A percentile compares a stretch with the other conserved stretches of the same genome.
Conservation (phyloP, 2,329 filamentous ascomycete species). For the Venturia effusa region DNA sequence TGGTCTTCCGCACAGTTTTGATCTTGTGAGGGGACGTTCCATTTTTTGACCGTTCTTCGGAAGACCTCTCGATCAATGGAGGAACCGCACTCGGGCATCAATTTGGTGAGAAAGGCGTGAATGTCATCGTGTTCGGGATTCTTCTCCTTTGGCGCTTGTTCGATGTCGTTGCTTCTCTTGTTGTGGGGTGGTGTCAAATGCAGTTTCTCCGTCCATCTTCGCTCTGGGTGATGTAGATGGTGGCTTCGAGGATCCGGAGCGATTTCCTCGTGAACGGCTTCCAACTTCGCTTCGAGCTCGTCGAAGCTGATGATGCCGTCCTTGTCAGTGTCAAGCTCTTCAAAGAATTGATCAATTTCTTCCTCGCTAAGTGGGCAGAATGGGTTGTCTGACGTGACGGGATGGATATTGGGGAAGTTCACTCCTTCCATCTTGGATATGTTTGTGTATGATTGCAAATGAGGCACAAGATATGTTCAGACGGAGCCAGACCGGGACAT, state of each 20-base stretch:
- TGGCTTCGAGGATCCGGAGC: slow-evolving; percentile 36
- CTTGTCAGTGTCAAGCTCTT: slow-evolving; percentile 41
- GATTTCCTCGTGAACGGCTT: slow-evolving; percentile 42
- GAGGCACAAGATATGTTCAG: background rate
- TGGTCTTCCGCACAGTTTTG: slow-evolving; percentile 38
- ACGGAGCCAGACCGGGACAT: too few relatives aligned
- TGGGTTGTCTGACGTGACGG: background rate
- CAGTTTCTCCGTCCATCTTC: slow-evolving; percentile 12
- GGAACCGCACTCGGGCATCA: slow-evolving; percentile 35
- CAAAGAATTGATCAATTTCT: slow-evolving; percentile 42
- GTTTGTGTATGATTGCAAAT: too few relatives aligned
- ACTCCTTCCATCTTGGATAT: background rate
- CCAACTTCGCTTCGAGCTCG: slow-evolving; percentile 43
- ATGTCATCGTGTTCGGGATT: slow-evolving; percentile 30
- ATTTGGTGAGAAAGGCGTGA: slow-evolving; percentile 40
- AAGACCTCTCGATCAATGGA: slow-evolving; percentile 39
- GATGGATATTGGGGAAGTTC: background rate
- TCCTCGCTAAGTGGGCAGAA: slow-evolving; percentile 21
- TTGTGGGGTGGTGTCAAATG: slow-evolving; percentile 15
- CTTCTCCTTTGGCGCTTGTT: slow-evolving; percentile 7
- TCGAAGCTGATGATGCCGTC: slow-evolving; percentile 42
- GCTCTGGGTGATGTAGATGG: slow-evolving; percentile 28
- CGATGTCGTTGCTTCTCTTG: background rate
- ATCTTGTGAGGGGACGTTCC: slow-evolving; percentile 39
- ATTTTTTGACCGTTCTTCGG: slow-evolving; percentile 30